Conservation (phyloP, 179 eudicot genomes). For the Kewa caespitosa region DNA sequence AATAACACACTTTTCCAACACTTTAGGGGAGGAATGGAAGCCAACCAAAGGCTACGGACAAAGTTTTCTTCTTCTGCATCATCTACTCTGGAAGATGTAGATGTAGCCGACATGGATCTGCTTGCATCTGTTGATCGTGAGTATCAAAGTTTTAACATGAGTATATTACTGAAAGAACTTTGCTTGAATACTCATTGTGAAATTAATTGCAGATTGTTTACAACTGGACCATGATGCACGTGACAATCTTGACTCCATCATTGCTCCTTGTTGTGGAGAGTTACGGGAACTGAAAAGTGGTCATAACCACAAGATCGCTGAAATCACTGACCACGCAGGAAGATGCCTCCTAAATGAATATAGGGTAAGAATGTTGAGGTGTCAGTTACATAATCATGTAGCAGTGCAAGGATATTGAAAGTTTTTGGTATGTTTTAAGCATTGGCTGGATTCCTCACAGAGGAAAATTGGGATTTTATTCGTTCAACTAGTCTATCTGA, state of each 20-base stretch:
- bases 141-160: slow-evolving; percentile 22
- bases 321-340: slow-evolving; percentile 87
- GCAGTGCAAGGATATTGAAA: not conserved
- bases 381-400: not conserved
- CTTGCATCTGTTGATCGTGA: slow-evolving; percentile 77
- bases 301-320: slow-evolving; percentile 74
- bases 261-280: slow-evolving; percentile 86
- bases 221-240: slow-evolving; percentile 87
- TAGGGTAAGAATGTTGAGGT: slow-evolving; percentile 43
- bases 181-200: slow-evolving; percentile 15
- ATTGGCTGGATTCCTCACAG: too few species aligned
- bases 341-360: slow-evolving; percentile 79
- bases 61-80: slow-evolving; percentile 72
- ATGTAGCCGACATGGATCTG: slow-evolving; percentile 63
- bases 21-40: slow-evolving; percentile 68
- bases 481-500: too few species aligned
- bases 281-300: slow-evolving; percentile 78
- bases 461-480: too few species aligned
- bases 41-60: slow-evolving; percentile 60
- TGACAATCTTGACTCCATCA: slow-evolving; percentile 76
- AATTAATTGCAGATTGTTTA: slow-evolving; percentile 58
- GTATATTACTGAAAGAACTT: not conserved
- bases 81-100: slow-evolving; percentile 62
- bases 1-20: not conserved
- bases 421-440: not conserved